A percentile compares a stretch with the other conserved stretches of the same genome.
phyloP scores from a whole-genome alignment of 768 basidiomycete genomes.

The Phlebiopsis flavidoalba region DNA sequence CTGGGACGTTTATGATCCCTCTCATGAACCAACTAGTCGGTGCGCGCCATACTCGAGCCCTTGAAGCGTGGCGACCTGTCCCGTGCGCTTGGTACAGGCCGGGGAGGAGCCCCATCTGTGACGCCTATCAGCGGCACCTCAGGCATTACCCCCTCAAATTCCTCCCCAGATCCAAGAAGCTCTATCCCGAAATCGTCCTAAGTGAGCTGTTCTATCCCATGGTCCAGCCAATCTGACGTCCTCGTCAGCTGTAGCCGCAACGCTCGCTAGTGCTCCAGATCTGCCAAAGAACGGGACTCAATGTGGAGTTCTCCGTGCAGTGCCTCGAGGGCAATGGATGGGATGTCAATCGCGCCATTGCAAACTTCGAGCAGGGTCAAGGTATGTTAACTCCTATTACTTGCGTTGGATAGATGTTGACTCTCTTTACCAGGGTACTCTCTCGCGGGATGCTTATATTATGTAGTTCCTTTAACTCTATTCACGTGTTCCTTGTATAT shows the following conservation, averaged over 20 bases:
- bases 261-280: slow-evolving; percentile 67
- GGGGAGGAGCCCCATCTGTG: slow-evolving; percentile 22
- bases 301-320: slow-evolving; percentile 73
- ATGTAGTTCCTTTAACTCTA: slow-evolving; percentile 7
- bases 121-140: slow-evolving; percentile 14
- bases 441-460: slow-evolving; percentile 22
- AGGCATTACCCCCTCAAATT: slow-evolving; percentile 29
- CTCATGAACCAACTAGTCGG: slow-evolving; percentile 84
- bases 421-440: slow-evolving; percentile 14
- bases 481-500: neutral
- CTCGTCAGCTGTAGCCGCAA: slow-evolving; percentile 60
- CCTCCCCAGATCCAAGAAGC: slow-evolving; percentile 40
- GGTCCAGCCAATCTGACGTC: slow-evolving; percentile 14
- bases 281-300: slow-evolving; percentile 71
- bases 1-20: slow-evolving; percentile 86
- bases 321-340: slow-evolving; percentile 84
- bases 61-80: slow-evolving; percentile 72
- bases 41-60: slow-evolving; percentile 83
- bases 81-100: slow-evolving; percentile 70
- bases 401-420: neutral
- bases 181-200: slow-evolving; percentile 55
- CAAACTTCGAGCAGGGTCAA: slow-evolving; percentile 88
- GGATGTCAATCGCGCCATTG: slow-evolving; percentile 73
- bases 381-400: slow-evolving; percentile 38
- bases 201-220: slow-evolving; percentile 10